Percentiles rank a stretch among this genome's conserved stretches.
phyloP scores from a whole-genome alignment of 2,329 filamentous ascomycete species.

The Fusarium illudens region DNA sequence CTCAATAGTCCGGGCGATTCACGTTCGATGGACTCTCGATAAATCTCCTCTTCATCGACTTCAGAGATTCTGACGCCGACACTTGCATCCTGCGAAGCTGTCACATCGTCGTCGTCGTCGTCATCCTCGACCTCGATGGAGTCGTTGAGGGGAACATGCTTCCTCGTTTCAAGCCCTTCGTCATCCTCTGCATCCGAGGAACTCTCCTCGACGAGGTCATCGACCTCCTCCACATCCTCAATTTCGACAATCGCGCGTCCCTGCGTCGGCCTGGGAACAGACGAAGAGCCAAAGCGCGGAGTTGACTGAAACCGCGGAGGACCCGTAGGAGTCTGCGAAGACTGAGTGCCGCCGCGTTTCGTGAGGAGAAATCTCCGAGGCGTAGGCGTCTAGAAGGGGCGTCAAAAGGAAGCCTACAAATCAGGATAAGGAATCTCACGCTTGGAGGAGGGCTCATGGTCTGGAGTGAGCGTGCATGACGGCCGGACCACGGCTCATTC shows the following conservation, averaged over 20 bases:
- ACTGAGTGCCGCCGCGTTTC: conserved; percentile 46
- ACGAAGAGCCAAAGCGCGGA: conserved; percentile 50
- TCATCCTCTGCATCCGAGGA: conserved; percentile 5
- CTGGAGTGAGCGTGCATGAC: conserved; percentile 28
- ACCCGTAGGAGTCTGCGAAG: conserved; percentile 45
- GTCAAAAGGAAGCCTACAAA: not conserved
- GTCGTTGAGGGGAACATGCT: conserved; percentile 27
- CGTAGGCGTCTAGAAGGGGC: conserved; percentile 48
- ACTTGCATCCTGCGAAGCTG: conserved; percentile 22
- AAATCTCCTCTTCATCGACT: conserved; percentile 1
- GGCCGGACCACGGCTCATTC: not conserved
- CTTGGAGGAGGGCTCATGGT: conserved; percentile 43
- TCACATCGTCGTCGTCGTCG: not conserved
- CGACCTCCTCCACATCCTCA: conserved; percentile 48
- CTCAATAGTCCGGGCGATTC: conserved; percentile 10
- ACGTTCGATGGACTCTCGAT: conserved; percentile 3
- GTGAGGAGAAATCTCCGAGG: conserved; percentile 51
- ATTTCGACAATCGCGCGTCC: conserved; percentile 38
- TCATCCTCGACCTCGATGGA: conserved; percentile 45
- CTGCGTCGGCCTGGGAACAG: conserved; percentile 43
- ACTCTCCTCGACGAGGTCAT: conserved; percentile 23
- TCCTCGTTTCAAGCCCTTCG: conserved; percentile 5
- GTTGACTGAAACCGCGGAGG: conserved; percentile 49
- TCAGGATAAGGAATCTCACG: conserved; percentile 23
- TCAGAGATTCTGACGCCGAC: conserved; percentile 1